A percentile compares a stretch with the other conserved stretches of the same genome.
Conservation (phyloP, 768 basidiomycete species). For the Tylopilus sp. region DNA sequence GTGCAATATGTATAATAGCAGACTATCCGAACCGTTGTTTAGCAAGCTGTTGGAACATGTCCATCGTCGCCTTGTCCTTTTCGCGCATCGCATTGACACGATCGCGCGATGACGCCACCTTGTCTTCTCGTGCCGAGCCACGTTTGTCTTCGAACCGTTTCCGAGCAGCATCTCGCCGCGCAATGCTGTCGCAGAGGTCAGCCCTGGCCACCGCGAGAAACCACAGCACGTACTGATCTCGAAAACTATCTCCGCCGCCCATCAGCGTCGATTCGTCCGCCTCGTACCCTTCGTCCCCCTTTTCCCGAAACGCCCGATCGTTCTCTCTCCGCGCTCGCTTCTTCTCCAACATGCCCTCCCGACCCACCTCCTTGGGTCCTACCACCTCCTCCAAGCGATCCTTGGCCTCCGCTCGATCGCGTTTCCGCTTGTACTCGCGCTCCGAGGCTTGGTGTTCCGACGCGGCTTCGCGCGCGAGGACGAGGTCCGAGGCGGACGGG, state of each 20-base stretch:
- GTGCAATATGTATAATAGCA: neutral
- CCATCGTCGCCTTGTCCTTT: conserved; percentile 92
- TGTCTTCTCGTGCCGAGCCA: conserved; percentile 42
- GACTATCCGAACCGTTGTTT: conserved; percentile 77
- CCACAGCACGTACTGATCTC: conserved; percentile 54
- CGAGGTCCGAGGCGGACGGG: conserved; percentile 66
- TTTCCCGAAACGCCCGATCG: conserved; percentile 68
- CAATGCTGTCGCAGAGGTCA: conserved; percentile 49
- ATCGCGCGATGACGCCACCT: conserved; percentile 51
- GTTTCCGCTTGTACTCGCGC: conserved; percentile 58
- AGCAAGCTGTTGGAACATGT: conserved; percentile 93
- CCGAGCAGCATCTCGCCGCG: conserved; percentile 69
- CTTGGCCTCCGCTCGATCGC: conserved; percentile 60
- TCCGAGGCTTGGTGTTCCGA: conserved; percentile 53
- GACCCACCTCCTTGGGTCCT: conserved; percentile 76
- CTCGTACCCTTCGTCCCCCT: conserved; percentile 73
- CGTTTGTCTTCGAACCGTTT: conserved; percentile 57
- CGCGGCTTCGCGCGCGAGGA: conserved; percentile 61
- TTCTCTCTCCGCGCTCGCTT: conserved; percentile 69
- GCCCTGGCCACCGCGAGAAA: neutral
- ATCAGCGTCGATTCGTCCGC: conserved; percentile 75
- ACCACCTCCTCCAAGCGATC: conserved; percentile 74
- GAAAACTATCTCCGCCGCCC: conserved; percentile 83
- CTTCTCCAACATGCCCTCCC: conserved; percentile 86
- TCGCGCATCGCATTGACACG: conserved; percentile 60